A percentile compares a stretch with the other conserved stretches of the same genome.
These are phyloP conservation scores for Solanum corneliomulleri DNA, from an alignment of 257 asterid genomes.

Conservation along the genomic window DNA sequence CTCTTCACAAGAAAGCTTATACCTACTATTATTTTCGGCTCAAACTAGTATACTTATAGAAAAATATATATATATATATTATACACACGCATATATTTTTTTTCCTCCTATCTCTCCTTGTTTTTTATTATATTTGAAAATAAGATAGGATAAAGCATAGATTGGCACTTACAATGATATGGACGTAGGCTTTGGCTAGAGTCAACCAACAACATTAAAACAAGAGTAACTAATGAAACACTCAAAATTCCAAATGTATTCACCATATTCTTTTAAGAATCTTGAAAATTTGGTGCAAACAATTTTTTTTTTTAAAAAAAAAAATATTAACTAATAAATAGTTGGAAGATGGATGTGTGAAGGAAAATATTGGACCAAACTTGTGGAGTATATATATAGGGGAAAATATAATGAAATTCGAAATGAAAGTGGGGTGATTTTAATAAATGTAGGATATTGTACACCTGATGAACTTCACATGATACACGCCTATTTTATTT, in stretches of 20 bases:
- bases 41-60: not conserved
- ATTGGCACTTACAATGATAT: conserved; percentile 35
- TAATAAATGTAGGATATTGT: conserved; percentile 32
- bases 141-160: not conserved
- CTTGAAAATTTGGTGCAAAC: not conserved
- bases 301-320: not conserved
- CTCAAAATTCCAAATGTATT: not conserved
- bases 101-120: not conserved
- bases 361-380: not conserved
- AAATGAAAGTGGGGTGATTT: conserved; percentile 5
- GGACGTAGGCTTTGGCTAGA: conserved; percentile 40
- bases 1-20: not conserved
- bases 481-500: conserved; percentile 36
- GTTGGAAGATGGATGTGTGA: not conserved
- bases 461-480: conserved; percentile 59
- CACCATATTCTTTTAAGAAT: not conserved
- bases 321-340: not conserved
- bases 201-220: conserved; percentile 29
- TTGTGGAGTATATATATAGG: not conserved
- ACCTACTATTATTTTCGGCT: not conserved
- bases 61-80: not conserved
- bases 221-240: conserved; percentile 19
- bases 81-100: not conserved
- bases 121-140: not conserved
- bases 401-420: not conserved